These are phyloP conservation scores for Chlorella vulgaris DNA, from an alignment of 139 green algal species.

Conservation along the genomic window DNA sequence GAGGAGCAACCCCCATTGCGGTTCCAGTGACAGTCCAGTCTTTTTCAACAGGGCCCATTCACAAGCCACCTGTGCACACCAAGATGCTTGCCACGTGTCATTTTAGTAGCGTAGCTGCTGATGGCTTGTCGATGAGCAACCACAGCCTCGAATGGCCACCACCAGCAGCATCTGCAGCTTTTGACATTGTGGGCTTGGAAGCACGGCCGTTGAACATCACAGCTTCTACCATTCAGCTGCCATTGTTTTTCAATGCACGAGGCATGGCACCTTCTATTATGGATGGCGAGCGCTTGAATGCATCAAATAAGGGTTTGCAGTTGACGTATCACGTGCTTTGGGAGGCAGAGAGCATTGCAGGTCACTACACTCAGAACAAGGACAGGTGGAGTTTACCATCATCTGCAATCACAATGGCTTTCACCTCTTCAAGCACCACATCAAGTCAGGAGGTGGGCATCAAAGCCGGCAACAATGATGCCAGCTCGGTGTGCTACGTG, in stretches of 20 bases:
- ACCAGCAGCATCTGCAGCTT: not conserved
- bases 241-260: too few relatives aligned
- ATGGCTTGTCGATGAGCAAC: not conserved
- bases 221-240: not conserved
- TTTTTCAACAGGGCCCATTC: not conserved
- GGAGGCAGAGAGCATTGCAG: not conserved
- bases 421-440: not conserved
- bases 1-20: not conserved
- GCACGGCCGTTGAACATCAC: not conserved
- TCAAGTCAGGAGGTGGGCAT: not conserved
- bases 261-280: too few relatives aligned
- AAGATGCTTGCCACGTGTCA: not conserved
- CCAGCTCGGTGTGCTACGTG: too few relatives aligned
- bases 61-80: not conserved
- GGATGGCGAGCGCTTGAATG: too few relatives aligned
- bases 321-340: not conserved
- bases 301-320: too few relatives aligned
- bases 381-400: not conserved
- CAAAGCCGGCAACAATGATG: too few relatives aligned
- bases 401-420: not conserved
- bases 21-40: not conserved
- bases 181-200: not conserved
- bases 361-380: not conserved
- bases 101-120: not conserved
- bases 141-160: not conserved